Evolutionary conservation across 208 protist genomes (phyloP).

Genomic region (Crithidia acanthocephali): DNA sequence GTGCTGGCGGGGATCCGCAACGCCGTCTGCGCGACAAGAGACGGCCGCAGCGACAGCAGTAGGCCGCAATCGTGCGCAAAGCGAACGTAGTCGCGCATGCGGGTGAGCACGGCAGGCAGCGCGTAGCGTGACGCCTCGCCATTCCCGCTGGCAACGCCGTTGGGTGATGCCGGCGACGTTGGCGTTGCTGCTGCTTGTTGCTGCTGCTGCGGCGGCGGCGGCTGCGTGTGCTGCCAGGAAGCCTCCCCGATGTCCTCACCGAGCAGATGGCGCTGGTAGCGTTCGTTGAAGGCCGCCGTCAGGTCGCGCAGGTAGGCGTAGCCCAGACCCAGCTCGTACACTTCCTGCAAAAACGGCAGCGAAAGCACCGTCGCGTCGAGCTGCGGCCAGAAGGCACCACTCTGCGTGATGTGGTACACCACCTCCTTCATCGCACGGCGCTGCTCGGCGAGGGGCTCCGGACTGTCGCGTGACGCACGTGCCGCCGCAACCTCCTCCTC

Average conservation of each 20-base stretch:
- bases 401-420: conserved; percentile 49
- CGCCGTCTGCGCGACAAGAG: conserved; percentile 59
- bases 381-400: conserved; percentile 40
- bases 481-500: not conserved
- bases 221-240: conserved; percentile 13
- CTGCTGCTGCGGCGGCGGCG: not conserved
- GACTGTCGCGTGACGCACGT: not conserved
- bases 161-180: not conserved
- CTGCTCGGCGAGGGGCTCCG: conserved; percentile 36
- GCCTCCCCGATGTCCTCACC: conserved; percentile 41
- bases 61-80: conserved; percentile 72
- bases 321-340: conserved; percentile 58
- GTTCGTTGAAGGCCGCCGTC: conserved; percentile 67
- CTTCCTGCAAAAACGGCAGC: conserved; percentile 62
- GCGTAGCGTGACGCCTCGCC: not conserved
- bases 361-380: conserved; percentile 68
- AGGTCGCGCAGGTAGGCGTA: conserved; percentile 78
- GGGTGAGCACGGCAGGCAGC: conserved; percentile 37
- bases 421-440: conserved; percentile 79
- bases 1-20: conserved; percentile 39
- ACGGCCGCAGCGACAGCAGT: conserved; percentile 51
- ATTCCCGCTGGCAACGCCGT: not conserved
- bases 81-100: conserved; percentile 75
- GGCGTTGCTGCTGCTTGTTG: not conserved
- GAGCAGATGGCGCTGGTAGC: conserved; percentile 57